These are phyloP conservation scores for Coccomyxa sp. DNA, from an alignment of 139 green algal genomes.

Conservation along the genomic window DNA sequence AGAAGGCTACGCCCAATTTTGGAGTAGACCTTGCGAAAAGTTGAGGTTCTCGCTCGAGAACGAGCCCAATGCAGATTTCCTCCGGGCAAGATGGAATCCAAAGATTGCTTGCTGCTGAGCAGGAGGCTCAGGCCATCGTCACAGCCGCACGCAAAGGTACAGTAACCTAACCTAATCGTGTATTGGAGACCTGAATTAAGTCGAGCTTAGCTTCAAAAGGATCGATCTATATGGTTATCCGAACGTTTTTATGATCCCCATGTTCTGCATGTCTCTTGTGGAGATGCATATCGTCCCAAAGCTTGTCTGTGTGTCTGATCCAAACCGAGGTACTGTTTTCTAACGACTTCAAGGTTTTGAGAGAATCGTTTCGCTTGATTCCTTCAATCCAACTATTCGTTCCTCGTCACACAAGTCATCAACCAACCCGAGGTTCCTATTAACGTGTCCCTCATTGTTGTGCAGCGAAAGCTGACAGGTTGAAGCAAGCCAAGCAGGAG, in stretches of 20 bases:
- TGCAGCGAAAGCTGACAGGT: conserved; percentile 70
- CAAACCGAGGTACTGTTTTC: background rate
- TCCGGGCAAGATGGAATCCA: conserved; percentile 82
- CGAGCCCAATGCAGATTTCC: conserved; percentile 55
- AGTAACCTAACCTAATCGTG: background rate
- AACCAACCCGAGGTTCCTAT: too few species aligned
- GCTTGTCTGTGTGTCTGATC: background rate
- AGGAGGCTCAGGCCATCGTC: conserved; percentile 85
- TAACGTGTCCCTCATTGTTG: background rate
- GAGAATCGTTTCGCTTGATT: background rate
- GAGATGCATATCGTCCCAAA: background rate
- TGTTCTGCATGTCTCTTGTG: too few species aligned
- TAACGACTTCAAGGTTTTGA: too few species aligned
- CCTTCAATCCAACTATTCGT: background rate
- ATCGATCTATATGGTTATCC: too few species aligned
- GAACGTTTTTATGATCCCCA: too few species aligned
- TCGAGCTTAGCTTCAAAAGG: background rate
- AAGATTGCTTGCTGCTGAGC: conserved; percentile 82
- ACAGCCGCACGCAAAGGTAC: conserved; percentile 74
- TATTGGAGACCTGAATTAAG: background rate
- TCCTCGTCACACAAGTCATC: too few species aligned
- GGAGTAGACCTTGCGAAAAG: too few species aligned
- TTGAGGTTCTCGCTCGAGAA: background rate
- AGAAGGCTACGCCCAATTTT: too few species aligned
- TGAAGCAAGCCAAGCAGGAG: conserved; percentile 81